Percentiles rank a stretch among this genome's conserved stretches.
Conservation (phyloP, 2,329 filamentous ascomycete species). For the Dothiorella sarmentorum region DNA sequence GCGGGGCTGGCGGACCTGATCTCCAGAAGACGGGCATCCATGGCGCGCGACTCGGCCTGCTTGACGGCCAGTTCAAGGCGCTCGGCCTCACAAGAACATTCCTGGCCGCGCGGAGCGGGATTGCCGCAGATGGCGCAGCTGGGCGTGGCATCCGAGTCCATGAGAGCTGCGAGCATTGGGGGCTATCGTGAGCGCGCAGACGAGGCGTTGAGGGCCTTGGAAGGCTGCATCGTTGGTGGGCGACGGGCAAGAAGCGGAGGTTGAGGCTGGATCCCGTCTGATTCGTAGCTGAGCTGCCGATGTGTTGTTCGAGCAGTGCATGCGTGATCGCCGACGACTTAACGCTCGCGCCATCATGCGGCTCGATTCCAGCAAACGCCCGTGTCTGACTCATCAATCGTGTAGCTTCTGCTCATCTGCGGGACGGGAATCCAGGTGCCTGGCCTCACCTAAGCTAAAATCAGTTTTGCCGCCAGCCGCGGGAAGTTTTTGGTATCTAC, state of each 20-base stretch:
- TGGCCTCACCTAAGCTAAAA: no score
- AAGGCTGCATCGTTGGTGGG: not conserved
- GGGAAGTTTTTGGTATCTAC: no score
- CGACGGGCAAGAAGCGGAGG: no score
- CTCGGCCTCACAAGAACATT: slow-evolving; percentile 40
- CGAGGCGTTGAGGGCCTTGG: not conserved
- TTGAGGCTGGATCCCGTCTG: no score
- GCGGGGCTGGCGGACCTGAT: slow-evolving; percentile 29
- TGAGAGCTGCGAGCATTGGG: not conserved
- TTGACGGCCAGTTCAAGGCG: slow-evolving; percentile 39
- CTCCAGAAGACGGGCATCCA: slow-evolving; percentile 34
- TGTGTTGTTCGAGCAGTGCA: slow-evolving; percentile 14
- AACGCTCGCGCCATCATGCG: slow-evolving; percentile 5
- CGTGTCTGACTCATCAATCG: no score
- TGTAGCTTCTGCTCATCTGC: no score
- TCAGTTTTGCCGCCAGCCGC: no score
- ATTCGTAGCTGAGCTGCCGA: not conserved
- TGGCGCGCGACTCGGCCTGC: slow-evolving; percentile 37
- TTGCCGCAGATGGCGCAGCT: slow-evolving; percentile 41
- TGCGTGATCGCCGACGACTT: not conserved
- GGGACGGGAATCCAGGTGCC: no score
- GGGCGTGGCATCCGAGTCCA: slow-evolving; percentile 34
- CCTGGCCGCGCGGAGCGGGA: slow-evolving; percentile 33
- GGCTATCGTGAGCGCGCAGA: not conserved
- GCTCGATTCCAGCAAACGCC: not conserved